Evolutionary conservation across 164 flowering plant species (phyloP).

Genomic region (Cinnamomum micranthum): DNA sequence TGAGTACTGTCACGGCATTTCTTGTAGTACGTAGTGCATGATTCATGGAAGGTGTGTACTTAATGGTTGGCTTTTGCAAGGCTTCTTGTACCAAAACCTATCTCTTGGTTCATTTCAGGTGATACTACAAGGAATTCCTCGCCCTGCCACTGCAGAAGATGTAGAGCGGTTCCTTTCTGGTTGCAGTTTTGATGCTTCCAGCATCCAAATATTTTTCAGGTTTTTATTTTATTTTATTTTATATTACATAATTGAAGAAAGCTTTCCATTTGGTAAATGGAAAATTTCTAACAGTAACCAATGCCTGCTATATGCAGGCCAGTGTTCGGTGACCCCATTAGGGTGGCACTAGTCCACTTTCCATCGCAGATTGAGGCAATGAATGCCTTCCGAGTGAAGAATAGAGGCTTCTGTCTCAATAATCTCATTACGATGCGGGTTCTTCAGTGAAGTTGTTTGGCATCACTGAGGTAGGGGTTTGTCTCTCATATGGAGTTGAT

Average conservation of each 20-base stretch:
- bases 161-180: constrained; percentile 71
- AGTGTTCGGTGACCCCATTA: constrained; percentile 2
- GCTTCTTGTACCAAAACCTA: no score
- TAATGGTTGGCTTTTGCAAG: neutral
- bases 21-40: no score
- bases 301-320: constrained; percentile 29
- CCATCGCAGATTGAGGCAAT: constrained; percentile 54
- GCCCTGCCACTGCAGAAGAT: constrained; percentile 45
- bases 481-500: no score
- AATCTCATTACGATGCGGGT: constrained; percentile 46
- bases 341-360: constrained; percentile 49
- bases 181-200: constrained; percentile 41
- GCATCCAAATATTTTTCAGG: constrained; percentile 37
- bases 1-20: no score
- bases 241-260: neutral
- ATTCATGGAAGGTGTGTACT: neutral
- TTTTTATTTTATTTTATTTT: constrained; percentile 9
- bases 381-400: constrained; percentile 53
- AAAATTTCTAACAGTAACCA: neutral
- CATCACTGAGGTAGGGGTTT: neutral
- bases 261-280: neutral
- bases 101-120: constrained; percentile 28
- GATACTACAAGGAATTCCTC: constrained; percentile 63
- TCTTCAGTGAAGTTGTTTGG: constrained; percentile 39
- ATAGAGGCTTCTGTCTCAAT: constrained; percentile 58